Conservation (phyloP, 805 yeast species). For the Schwanniomyces sp. region DNA sequence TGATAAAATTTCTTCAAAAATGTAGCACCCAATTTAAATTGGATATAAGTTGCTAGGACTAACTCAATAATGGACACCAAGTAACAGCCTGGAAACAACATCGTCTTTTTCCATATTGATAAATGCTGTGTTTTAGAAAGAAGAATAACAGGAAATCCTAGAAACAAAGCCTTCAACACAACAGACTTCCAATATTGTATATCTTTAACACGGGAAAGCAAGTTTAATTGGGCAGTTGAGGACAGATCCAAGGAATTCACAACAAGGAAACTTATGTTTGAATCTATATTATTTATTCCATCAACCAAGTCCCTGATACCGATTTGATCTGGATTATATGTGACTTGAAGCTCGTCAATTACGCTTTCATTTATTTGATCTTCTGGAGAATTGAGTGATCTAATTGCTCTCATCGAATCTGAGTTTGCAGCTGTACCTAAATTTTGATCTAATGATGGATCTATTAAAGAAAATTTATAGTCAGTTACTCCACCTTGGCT, state of each 20-base stretch:
- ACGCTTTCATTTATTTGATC: constrained; percentile 13
- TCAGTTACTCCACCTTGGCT: constrained; percentile 28
- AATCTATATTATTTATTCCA: constrained; percentile 41
- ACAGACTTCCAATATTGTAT: constrained; percentile 66
- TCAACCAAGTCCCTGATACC: constrained; percentile 69
- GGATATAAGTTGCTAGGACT: constrained; percentile 56
- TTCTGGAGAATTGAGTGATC: constrained; percentile 14
- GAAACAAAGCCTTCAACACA: constrained; percentile 48
- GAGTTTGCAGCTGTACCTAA: constrained; percentile 13
- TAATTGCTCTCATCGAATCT: constrained; percentile 11
- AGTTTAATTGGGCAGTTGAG: constrained; percentile 60
- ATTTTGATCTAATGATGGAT: background rate
- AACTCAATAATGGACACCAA: constrained; percentile 64
- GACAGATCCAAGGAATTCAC: constrained; percentile 52
- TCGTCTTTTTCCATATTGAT: constrained; percentile 28
- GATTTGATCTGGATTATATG: constrained; percentile 47
- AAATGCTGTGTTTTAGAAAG: constrained; percentile 48
- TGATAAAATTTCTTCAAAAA: constrained; percentile 66
- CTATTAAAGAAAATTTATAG: constrained; percentile 17
- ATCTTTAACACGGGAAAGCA: constrained; percentile 70
- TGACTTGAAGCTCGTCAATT: constrained; percentile 39
- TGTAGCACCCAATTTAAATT: constrained; percentile 62
- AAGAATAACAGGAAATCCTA: constrained; percentile 63
- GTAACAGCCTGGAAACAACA: constrained; percentile 59
- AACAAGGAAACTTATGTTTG: constrained; percentile 54